Evolutionary conservation across 768 basidiomycete genomes (phyloP).

Genomic region (Tephrocybe sp.): DNA sequence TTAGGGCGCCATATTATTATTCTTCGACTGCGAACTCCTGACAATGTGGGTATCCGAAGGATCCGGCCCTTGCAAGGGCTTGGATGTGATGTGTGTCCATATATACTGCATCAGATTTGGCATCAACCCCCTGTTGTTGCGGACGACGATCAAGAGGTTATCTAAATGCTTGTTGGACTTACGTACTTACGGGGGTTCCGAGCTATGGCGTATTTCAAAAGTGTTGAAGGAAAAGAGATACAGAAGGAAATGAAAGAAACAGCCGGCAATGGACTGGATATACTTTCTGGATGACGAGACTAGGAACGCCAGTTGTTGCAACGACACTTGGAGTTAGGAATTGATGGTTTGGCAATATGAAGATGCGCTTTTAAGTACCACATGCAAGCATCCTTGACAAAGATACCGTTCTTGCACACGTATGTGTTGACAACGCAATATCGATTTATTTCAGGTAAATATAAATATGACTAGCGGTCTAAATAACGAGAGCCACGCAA

Average conservation of each 20-base stretch:
- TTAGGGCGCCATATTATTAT: too few species aligned
- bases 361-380: constrained; percentile 2
- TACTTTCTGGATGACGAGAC: background rate
- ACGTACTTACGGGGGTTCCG: background rate
- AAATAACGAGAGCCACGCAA: background rate
- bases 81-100: constrained; percentile 7
- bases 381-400: too few species aligned
- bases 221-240: background rate
- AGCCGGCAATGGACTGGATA: background rate
- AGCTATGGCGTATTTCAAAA: background rate
- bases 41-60: constrained; percentile 1
- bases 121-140: constrained; percentile 17
- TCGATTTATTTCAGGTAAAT: too few species aligned
- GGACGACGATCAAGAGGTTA: constrained; percentile 9
- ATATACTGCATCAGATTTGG: constrained; percentile 12
- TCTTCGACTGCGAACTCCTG: too few species aligned
- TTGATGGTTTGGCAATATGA: constrained; percentile 10
- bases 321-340: background rate
- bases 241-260: background rate
- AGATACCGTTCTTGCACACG: background rate
- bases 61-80: constrained; percentile 4
- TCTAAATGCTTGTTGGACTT: constrained; percentile 3
- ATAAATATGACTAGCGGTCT: background rate
- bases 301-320: too few species aligned
- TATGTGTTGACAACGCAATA: too few species aligned